phyloP scores from a whole-genome alignment of 257 asterid genomes.

The Solanum tarijense region DNA sequence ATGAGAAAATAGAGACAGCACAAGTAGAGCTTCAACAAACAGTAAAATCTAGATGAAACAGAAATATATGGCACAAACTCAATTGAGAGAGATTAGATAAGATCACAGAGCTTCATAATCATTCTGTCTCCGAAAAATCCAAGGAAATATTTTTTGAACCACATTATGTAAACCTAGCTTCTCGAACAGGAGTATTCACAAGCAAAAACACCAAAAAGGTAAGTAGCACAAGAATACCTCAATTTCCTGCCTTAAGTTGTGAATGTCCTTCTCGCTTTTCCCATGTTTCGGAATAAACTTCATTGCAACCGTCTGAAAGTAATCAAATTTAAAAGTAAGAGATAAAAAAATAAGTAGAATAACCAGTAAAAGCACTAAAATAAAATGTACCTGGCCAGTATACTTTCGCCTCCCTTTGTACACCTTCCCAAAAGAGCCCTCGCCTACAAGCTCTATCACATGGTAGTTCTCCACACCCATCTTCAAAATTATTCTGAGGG shows the following conservation, averaged over 20 bases:
- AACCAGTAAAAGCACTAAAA: background rate
- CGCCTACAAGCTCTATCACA: constrained; percentile 93
- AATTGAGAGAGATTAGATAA: background rate
- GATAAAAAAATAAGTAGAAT: background rate
- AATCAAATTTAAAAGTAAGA: background rate
- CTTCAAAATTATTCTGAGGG: background rate
- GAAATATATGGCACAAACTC: background rate
- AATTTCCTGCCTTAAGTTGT: constrained; percentile 82
- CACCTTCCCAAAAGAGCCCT: constrained; percentile 97
- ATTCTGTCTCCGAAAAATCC: background rate
- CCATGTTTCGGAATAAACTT: constrained; percentile 93
- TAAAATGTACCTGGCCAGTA: constrained; percentile 63
- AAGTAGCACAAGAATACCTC: constrained; percentile 41
- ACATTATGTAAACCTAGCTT: background rate
- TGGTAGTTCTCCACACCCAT: constrained; percentile 90
- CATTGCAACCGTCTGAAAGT: constrained; percentile 84
- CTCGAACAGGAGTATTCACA: background rate
- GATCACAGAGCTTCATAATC: background rate
- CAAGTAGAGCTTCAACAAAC: background rate
- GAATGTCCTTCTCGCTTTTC: constrained; percentile 83
- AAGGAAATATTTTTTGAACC: background rate
- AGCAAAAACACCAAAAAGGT: background rate
- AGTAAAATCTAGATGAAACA: background rate
- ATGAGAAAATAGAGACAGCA: constrained; percentile 5
- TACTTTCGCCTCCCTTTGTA: constrained; percentile 95